Base-by-base conservation (phyloP, 1,284 basidiomycete genomes). In the Schizophyllum commune region DNA sequence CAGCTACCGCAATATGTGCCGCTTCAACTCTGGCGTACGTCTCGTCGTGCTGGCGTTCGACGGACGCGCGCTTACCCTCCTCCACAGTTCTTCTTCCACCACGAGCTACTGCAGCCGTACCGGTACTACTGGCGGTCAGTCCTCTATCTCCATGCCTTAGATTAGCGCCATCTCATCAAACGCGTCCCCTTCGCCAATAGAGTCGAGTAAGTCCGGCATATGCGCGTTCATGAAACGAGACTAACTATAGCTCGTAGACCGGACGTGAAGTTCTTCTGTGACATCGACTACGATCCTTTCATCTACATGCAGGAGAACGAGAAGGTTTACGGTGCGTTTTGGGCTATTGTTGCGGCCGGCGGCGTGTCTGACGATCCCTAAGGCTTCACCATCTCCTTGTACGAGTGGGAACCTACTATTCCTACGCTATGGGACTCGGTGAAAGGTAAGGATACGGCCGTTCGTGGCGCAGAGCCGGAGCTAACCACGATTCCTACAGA, bases 111-210 rank as follows among this genome's bases (percentile, higher is more conserved):
- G 21, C 77, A 82, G 60, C 78, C 82, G 33, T 91, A 88, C 70
- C 85, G 89, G 59, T 95, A 91, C 75, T 94, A 94, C 73, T 94
- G 92, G 93, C 69, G 85, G 93, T 72, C 81, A 84, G 81, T 77
- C 59, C 67, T 73, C 56, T 39, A 19, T n/a, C 52, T 51, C 9
- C 39, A 2, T 17, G n/a, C 17, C 39, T 3, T 17, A 13, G 13
- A 47, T 11, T 17, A 47, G 17, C 17, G 39, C 17, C 17, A 17
- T 13, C 39, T 47, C 13, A 47, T 47, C 39, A 13, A 27, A 27
- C 39, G 39, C 39, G 39, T 47, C 39, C 39, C 27, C 27, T 27
- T 5, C 17, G 39, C 9, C 39, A 13, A 47, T 63, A 73, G 77
- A 66, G 75, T 77, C 20, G 76, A 77, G 77, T 78, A 64, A 65